phyloP scores from a whole-genome alignment of 1,139 yeast genomes.

The Yarrowia galli region DNA sequence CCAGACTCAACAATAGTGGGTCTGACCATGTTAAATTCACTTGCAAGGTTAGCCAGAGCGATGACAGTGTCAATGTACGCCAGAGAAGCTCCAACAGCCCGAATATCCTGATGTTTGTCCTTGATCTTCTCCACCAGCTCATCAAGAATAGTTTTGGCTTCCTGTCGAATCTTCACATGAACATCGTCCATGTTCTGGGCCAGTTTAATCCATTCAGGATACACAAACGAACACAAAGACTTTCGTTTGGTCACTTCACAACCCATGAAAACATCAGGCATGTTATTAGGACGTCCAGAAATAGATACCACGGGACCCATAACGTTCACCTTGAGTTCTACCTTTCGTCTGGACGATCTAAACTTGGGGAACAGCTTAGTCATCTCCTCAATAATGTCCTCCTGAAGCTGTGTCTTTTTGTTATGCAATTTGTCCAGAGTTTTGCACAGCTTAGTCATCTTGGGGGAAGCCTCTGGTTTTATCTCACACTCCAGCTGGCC shows the following conservation, averaged over 20 bases:
- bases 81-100: constrained; percentile 57
- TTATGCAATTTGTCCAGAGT: constrained; percentile 44
- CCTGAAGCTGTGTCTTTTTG: constrained; percentile 43
- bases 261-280: constrained; percentile 30
- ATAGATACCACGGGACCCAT: constrained; percentile 21
- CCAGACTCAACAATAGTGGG: constrained; percentile 77
- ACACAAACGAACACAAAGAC: constrained; percentile 30
- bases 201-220: constrained; percentile 47
- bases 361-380: constrained; percentile 9
- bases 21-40: constrained; percentile 66
- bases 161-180: constrained; percentile 46
- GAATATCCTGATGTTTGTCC: constrained; percentile 53
- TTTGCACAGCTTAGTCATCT: constrained; percentile 25
- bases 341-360: not conserved
- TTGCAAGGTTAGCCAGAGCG: constrained; percentile 75
- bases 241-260: constrained; percentile 30
- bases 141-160: constrained; percentile 59
- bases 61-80: constrained; percentile 77
- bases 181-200: constrained; percentile 47
- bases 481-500: constrained; percentile 20
- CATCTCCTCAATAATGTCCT: constrained; percentile 40
- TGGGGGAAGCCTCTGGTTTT: constrained; percentile 11
- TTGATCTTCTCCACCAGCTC: constrained; percentile 55
- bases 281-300: constrained; percentile 25
- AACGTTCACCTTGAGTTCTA: constrained; percentile 22